These are phyloP conservation scores for Akanthomyces uredinophilus DNA, from an alignment of 2,329 filamentous ascomycete genomes.

Conservation along the genomic window DNA sequence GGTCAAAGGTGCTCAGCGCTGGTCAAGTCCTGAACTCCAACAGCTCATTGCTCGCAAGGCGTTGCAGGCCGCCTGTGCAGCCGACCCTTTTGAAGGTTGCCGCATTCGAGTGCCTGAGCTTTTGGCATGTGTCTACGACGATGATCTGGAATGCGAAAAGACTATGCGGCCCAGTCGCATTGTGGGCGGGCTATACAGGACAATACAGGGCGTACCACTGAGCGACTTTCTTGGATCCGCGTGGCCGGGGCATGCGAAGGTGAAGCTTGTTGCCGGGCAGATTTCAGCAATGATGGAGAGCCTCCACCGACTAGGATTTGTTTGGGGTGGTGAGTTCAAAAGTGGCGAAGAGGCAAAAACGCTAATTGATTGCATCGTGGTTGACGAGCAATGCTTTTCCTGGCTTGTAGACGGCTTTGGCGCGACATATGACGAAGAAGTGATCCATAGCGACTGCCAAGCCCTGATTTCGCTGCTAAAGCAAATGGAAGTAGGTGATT, in stretches of 20 bases:
- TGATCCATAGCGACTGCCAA: not conserved
- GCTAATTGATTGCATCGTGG: not conserved
- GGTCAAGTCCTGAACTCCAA: not conserved
- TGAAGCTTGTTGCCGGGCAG: not conserved
- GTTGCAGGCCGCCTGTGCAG: not conserved
- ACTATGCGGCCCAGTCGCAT: not conserved
- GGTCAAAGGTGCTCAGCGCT: not conserved
- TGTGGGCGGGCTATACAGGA: not conserved
- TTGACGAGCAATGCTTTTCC: not conserved
- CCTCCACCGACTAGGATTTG: not conserved
- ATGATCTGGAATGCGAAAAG: not conserved
- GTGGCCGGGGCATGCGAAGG: not conserved
- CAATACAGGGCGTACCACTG: not conserved
- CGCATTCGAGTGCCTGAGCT: not conserved
- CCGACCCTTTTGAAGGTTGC: not conserved
- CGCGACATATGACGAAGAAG: not conserved
- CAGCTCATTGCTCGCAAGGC: not conserved
- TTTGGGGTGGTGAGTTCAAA: not conserved
- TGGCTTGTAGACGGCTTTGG: slow-evolving; percentile 1
- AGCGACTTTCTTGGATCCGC: not conserved
- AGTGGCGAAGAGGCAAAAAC: not conserved
- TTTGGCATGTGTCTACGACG: not conserved
- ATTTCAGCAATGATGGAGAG: not conserved
- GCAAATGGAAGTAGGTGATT: not conserved
- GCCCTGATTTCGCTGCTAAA: not conserved